Base-by-base conservation (phyloP, 1,284 basidiomycete species). In the Moniliophthora roreri region DNA sequence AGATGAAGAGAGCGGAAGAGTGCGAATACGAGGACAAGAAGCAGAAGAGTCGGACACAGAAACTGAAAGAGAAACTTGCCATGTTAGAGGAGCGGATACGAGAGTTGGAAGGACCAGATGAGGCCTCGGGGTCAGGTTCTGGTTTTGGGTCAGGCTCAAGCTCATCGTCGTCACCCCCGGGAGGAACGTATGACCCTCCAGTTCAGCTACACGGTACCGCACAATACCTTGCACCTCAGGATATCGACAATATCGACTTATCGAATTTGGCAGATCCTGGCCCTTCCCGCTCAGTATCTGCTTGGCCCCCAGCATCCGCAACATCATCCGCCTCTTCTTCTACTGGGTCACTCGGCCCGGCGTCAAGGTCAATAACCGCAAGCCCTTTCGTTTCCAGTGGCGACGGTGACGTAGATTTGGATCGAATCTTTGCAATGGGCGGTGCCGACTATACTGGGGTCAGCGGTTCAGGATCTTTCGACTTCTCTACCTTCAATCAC, bases 11-110 rank as follows among this genome's bases (percentile, higher is more conserved):
- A 32, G 66, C 69, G 2, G 69, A 74, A 24, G 76, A 80, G 48
- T 85, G 83, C 65, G 69, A 77, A 53, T 85, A 84, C 68, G 81
- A 85, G 61, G 82, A 85, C 63, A 78, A 76, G 64, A 77, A 78
- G 59, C 77, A 78, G 54, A 82, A 83, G 63, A 84, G 80, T 60
- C 76, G 82, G 23, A 85, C 82, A 1, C 78, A 84, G 62, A 71
- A 80, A 24, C 69, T 86, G 32, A 80, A 79, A 58, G 81, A 83
- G 59, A 82, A 82, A 62, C 70, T 83, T 47, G 68, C 71, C 7
- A 69, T 75, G 51, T 73, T 84, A 26, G 81, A 84, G 63, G 71
- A 73, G 20, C 74, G 80, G 38, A 69, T 85, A 39, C 76, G 75
- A 20, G 78, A 84, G 62, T 72, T 85, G 7, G 80, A 82, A 60